Conservation (phyloP, 2,329 filamentous ascomycete species). For the Xylariaceae sp. region DNA sequence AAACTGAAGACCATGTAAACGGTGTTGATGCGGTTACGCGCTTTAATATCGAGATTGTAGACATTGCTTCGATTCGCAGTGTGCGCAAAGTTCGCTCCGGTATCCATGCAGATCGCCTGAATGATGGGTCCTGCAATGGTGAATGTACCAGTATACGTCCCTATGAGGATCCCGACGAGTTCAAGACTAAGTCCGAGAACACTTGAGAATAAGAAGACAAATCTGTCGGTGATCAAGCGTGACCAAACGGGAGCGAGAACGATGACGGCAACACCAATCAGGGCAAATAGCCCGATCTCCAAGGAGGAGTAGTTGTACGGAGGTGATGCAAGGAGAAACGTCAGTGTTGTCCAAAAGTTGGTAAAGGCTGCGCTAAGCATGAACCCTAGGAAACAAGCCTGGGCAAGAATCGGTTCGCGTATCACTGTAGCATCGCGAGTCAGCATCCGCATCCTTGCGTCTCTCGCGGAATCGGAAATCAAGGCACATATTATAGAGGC, state of each 20-base stretch:
- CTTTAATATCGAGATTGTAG: slow-evolving; percentile 66
- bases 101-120: slow-evolving; percentile 52
- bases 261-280: slow-evolving; percentile 71
- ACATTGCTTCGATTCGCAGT: slow-evolving; percentile 70
- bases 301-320: slow-evolving; percentile 67
- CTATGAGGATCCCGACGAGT: slow-evolving; percentile 59
- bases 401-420: slow-evolving; percentile 57
- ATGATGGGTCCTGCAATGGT: slow-evolving; percentile 56
- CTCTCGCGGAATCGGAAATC: too few species aligned
- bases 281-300: slow-evolving; percentile 71
- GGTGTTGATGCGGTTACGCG: slow-evolving; percentile 73
- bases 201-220: slow-evolving; percentile 64
- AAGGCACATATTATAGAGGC: too few species aligned
- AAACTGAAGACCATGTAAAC: slow-evolving; percentile 77
- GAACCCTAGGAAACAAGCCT: slow-evolving; percentile 45
- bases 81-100: slow-evolving; percentile 69
- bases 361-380: slow-evolving; percentile 55
- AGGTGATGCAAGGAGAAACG: slow-evolving; percentile 67
- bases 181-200: slow-evolving; percentile 57
- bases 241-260: slow-evolving; percentile 65
- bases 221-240: slow-evolving; percentile 64
- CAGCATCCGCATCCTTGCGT: too few species aligned
- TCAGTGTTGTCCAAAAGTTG: slow-evolving; percentile 67
- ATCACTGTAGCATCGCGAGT: too few species aligned
- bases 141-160: slow-evolving; percentile 63